phyloP scores from a whole-genome alignment of 495 filamentous ascomycete species.

The Neurospora sp. region DNA sequence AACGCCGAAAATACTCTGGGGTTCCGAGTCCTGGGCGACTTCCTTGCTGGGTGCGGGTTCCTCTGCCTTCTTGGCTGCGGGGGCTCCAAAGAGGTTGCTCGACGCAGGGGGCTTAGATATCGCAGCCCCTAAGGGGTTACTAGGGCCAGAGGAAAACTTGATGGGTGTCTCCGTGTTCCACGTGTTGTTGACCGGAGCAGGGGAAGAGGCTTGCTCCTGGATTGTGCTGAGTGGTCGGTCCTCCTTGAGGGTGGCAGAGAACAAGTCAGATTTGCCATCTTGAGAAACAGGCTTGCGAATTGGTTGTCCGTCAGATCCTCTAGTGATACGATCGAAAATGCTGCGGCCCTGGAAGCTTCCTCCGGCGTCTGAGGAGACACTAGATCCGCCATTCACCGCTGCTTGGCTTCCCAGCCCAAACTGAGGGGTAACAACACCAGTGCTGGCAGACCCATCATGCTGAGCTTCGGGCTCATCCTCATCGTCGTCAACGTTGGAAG shows the following conservation, averaged over 20 bases:
- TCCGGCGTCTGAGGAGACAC: conserved; percentile 25
- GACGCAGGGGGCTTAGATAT: conserved; percentile 22
- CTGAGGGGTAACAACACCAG: conserved; percentile 26
- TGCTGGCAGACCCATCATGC: conserved; percentile 18
- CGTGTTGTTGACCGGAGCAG: conserved; percentile 36
- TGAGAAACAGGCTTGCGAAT: conserved; percentile 24
- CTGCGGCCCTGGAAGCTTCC: conserved; percentile 36
- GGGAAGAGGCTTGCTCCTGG: conserved; percentile 24
- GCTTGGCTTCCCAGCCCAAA: conserved; percentile 16
- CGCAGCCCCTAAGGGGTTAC: conserved; percentile 21
- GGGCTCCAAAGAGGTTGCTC: conserved; percentile 15
- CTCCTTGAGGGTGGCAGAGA: conserved; percentile 19
- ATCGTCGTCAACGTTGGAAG: conserved; percentile 31
- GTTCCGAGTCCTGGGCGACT: conserved; percentile 5
- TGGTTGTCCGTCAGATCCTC: conserved; percentile 37
- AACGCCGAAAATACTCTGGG: conserved; percentile 14
- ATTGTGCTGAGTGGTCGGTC: conserved; percentile 23
- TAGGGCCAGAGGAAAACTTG: conserved; percentile 23
- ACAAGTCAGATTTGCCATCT: conserved; percentile 15
- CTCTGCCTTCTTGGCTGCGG: conserved; percentile 10
- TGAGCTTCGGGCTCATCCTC: conserved; percentile 20
- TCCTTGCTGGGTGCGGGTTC: conserved; percentile 3
- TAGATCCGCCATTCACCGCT: conserved; percentile 14
- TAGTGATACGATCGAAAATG: conserved; percentile 50
- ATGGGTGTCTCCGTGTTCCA: conserved; percentile 32